A percentile compares a stretch with the other conserved stretches of the same genome.
Conservation (phyloP, 169 alveolate species). For the Miamiensis avidus region DNA sequence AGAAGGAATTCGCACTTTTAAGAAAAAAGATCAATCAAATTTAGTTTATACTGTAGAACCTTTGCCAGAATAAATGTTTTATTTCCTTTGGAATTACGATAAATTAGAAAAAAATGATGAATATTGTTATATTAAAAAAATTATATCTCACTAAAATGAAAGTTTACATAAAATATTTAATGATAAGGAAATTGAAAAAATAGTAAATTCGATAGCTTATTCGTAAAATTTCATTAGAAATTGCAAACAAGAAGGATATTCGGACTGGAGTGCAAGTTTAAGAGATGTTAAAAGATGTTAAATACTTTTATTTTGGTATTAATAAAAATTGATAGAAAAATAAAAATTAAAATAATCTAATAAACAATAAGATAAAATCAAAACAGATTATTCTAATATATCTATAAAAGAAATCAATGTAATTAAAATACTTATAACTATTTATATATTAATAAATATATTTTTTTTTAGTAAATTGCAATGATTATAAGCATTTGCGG, state of each 20-base stretch:
- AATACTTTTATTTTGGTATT: not conserved
- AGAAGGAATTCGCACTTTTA: not conserved
- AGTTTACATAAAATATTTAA: not conserved
- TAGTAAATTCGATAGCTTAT: too few species aligned
- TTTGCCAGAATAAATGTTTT: not conserved
- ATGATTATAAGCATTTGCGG: not conserved
- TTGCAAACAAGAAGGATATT: not conserved
- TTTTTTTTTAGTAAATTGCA: too few species aligned
- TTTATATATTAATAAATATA: too few species aligned
- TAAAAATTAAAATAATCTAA: not conserved
- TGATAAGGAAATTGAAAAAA: not conserved
- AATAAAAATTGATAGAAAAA: too few species aligned
- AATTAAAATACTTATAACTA: too few species aligned
- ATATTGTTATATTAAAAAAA: not conserved
- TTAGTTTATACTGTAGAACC: slow-evolving; percentile 3
- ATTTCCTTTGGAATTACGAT: not conserved
- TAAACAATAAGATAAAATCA: not conserved
- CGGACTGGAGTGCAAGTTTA: slow-evolving; percentile 11
- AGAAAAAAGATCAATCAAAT: not conserved
- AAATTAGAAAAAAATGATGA: not conserved
- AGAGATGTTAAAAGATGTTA: slow-evolving; percentile 5
- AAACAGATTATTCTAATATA: not conserved
- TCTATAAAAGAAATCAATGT: too few species aligned
- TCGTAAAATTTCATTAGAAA: not conserved
- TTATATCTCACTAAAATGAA: not conserved